Evolutionary conservation across 192 early-diverging fungal genomes (phyloP).

Genomic region (Radiomyces spectabilis): DNA sequence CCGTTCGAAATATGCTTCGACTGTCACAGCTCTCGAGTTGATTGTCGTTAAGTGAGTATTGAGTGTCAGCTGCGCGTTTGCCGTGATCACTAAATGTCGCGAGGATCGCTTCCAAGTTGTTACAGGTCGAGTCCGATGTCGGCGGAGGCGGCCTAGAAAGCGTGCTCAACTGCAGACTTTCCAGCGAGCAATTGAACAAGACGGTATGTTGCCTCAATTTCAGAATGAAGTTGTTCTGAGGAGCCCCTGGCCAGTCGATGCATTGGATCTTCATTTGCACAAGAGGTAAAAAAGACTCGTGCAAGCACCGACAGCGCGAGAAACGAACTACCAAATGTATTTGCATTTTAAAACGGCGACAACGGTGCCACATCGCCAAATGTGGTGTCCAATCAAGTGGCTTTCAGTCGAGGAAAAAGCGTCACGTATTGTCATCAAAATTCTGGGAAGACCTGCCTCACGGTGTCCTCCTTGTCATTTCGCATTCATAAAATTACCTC

Average conservation of each 20-base stretch:
- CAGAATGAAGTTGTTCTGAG: constrained; percentile 14
- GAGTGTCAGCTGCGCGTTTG: constrained; percentile 4
- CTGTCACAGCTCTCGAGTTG: constrained; percentile 2
- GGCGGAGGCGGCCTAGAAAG: neutral
- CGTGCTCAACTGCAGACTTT: neutral
- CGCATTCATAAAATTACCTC: too few species aligned
- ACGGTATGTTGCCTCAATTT: constrained; percentile 15
- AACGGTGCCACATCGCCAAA: too few species aligned
- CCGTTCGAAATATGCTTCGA: constrained; percentile 22
- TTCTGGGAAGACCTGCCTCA: too few species aligned
- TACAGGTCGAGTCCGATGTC: neutral
- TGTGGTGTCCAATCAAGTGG: too few species aligned
- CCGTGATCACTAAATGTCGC: constrained; percentile 2
- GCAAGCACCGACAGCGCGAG: too few species aligned
- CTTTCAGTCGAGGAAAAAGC: too few species aligned
- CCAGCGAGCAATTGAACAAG: constrained; percentile 24
- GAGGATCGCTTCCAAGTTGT: neutral
- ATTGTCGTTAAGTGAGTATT: constrained; percentile 1
- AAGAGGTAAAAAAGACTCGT: neutral
- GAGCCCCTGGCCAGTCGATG: constrained; percentile 1
- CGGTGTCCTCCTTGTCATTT: too few species aligned
- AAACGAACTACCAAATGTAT: too few species aligned
- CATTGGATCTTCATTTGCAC: constrained; percentile 22
- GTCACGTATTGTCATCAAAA: too few species aligned
- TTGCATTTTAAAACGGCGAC: too few species aligned